Conservation (phyloP, 2,329 filamentous ascomycete species). For the Penicillium expansum region DNA sequence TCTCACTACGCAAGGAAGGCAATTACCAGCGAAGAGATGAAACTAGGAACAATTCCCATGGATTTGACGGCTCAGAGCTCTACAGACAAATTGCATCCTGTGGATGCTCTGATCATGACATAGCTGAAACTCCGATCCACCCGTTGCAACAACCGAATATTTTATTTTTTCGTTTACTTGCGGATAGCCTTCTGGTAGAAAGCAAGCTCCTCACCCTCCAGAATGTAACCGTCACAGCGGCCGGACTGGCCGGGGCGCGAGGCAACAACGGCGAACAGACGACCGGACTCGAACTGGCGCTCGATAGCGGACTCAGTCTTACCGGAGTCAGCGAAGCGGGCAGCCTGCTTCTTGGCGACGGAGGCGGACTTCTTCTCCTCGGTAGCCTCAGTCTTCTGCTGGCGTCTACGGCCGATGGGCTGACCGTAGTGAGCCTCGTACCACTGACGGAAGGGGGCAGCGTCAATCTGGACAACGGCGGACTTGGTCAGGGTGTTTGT, state of each 20-base stretch:
- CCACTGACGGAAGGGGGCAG: conserved; percentile 99
- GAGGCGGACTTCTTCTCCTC: conserved; percentile 90
- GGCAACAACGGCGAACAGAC: conserved; percentile 88
- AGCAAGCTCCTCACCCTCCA: conserved; percentile 98
- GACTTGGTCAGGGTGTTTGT: conserved; percentile 99
- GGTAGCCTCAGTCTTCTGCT: conserved; percentile 63
- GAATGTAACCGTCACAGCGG: conserved; percentile 93
- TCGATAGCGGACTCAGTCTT: conserved; percentile 92
- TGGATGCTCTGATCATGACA: conserved; percentile 37
- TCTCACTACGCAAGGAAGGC: conserved; percentile 1
- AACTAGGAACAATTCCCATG: conserved; percentile 37
- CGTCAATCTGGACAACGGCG: conserved; percentile 98
- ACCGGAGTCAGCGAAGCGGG: conserved; percentile 74
- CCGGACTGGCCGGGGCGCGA: conserved; percentile 96
- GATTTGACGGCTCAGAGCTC: conserved; percentile 39
- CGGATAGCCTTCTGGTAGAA: conserved; percentile 99
- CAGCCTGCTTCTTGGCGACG: conserved; percentile 94
- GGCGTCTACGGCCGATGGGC: conserved; percentile 82
- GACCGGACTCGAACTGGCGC: conserved; percentile 99
- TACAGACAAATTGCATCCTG: conserved; percentile 38
- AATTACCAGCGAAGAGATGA: conserved; percentile 17
- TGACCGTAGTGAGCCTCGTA: conserved; percentile 99
- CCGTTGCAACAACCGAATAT: conserved; percentile 28
- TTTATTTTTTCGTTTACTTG: conserved; percentile 68
- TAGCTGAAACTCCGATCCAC: conserved; percentile 41